These are phyloP conservation scores for Fraxinus latifolia DNA, from an alignment of 305 asterid species.

Conservation along the genomic window DNA sequence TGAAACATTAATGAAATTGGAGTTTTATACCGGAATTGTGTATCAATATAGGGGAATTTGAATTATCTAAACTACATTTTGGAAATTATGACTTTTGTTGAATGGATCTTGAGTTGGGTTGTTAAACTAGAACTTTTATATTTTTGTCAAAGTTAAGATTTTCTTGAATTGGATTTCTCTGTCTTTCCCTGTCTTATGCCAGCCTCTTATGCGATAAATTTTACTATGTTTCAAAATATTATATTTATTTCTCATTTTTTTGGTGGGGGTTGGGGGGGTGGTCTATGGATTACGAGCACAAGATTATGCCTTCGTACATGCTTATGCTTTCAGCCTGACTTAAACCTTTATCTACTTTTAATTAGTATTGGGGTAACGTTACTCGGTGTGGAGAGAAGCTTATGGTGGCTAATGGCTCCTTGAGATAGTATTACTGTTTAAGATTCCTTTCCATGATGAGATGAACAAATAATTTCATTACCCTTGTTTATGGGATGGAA, in stretches of 20 bases:
- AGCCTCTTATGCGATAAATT: background rate
- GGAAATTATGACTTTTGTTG: conserved; percentile 15
- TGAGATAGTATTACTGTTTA: background rate
- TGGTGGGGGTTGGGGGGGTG: background rate
- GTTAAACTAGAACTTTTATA: background rate
- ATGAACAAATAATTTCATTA: background rate
- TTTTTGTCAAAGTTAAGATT: background rate
- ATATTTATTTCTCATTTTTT: background rate
- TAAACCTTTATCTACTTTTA: no score
- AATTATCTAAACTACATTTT: background rate
- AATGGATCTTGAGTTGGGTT: background rate
- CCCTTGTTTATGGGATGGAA: background rate
- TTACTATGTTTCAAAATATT: background rate
- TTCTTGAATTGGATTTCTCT: conserved; percentile 5
- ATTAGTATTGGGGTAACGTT: no score
- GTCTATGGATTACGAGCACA: no score
- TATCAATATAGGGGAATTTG: conserved; percentile 5
- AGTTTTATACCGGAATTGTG: conserved; percentile 2
- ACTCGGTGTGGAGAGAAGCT: background rate
- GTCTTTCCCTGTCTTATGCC: background rate
- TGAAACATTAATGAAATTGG: background rate
- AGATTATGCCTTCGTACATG: no score
- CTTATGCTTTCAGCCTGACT: no score
- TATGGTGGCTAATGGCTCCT: background rate
- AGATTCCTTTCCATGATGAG: background rate